Evolutionary conservation across 192 early-diverging fungal species (phyloP).

Genomic region (Lobosporangium transversale): DNA sequence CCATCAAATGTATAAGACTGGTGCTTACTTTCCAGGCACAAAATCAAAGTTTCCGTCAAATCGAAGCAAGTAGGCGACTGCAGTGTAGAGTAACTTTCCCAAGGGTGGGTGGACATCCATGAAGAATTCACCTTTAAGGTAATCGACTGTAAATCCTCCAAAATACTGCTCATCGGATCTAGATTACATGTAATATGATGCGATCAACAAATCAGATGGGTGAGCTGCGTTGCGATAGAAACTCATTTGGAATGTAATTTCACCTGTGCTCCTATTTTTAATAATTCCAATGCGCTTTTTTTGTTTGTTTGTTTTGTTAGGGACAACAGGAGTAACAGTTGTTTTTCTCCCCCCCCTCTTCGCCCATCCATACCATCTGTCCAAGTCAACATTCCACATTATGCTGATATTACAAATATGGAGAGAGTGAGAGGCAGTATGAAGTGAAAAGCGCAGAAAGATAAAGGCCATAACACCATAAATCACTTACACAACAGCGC

Average conservation of each 20-base stretch:
- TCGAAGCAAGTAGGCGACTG: slow-evolving; percentile 69
- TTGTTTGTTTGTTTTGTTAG: too few species aligned
- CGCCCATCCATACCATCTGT: too few species aligned
- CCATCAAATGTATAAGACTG: too few species aligned
- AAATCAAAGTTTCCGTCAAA: slow-evolving; percentile 89
- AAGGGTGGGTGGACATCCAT: slow-evolving; percentile 97
- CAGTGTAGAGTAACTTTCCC: slow-evolving; percentile 84
- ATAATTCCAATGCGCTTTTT: not conserved
- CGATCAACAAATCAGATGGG: not conserved
- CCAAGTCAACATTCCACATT: too few species aligned
- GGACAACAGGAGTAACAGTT: too few species aligned
- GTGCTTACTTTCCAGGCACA: slow-evolving; percentile 79
- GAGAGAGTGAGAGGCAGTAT: not conserved
- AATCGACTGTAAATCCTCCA: slow-evolving; percentile 88
- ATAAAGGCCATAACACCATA: not conserved
- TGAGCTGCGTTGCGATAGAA: too few species aligned
- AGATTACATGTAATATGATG: not conserved
- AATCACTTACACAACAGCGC: slow-evolving; percentile 45
- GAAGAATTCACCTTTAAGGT: slow-evolving; percentile 88
- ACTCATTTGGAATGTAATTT: too few species aligned
- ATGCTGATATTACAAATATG: not conserved
- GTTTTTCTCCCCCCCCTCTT: too few species aligned
- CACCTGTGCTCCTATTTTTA: not conserved
- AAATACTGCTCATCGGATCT: slow-evolving; percentile 95
- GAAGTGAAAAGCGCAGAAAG: not conserved